Evolutionary conservation across 2,329 filamentous ascomycete genomes (phyloP), one percentile per base, ranked within the genome.

Genomic region (Podosphaera fusca): DNA sequence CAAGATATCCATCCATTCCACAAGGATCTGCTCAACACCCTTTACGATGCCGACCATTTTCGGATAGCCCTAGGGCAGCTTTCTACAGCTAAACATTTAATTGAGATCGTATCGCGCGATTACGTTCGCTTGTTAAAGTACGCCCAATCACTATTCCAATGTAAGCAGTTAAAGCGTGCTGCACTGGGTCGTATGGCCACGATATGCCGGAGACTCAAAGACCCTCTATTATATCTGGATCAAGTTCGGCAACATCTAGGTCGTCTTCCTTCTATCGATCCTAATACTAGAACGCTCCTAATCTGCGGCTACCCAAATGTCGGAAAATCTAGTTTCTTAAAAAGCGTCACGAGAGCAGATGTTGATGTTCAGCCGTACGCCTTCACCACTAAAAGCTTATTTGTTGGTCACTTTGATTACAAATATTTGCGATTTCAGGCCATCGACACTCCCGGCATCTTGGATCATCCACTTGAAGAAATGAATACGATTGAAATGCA

Each of bases 401-500:
- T 95, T 67, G 90, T 96, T 35, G 92, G 92, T 59, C 92, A 98
- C 72, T 95, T 96, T 69, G 88, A 95, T 72, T 94, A 94, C 76
- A 95, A 95, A 73, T 92, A 90, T 73, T 75, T 88, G 63, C 78
- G 86, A 60, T 88, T 88, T 73, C 85, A 89, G 73, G 89, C 88
- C 34, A 95, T 98, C 64, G 92, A 98, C 72, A 98, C 92, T 9
- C 90, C 90, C n/a, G 92, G 92, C 75, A 95, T 98, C 63, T 74
- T 98, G 60, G 92, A 98, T 65, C 92, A 98, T 69, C 89, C 90
- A 40, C 80, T 98, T 7, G 92, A 96, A 72, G 92, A 96, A 74
- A 98, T 96, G 92, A 95, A 95, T 73, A 96, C 92, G 2, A 98
- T 98, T 68, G 92, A 98, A 72, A 96, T 96, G 87, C 92, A 96